These are phyloP conservation scores for Micromonas pusilla DNA, from an alignment of 139 green algal species.

Conservation along the genomic window DNA sequence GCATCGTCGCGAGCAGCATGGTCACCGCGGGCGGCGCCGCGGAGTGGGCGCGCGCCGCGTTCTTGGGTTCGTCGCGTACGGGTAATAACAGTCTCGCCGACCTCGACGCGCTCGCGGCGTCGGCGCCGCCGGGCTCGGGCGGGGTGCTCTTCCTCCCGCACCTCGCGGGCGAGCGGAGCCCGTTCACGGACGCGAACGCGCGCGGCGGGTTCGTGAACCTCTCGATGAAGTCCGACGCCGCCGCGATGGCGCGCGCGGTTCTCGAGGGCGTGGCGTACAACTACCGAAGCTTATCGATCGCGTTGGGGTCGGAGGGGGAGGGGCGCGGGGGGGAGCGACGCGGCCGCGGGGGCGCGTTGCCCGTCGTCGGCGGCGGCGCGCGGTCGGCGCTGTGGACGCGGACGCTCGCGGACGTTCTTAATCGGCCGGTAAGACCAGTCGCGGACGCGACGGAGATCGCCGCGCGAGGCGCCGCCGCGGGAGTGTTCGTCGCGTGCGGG, in stretches of 20 bases:
- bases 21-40: background rate
- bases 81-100: background rate
- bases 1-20: background rate
- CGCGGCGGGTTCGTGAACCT: background rate
- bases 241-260: background rate
- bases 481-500: background rate
- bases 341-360: no score
- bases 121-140: background rate
- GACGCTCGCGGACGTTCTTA: background rate
- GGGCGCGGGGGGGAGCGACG: background rate
- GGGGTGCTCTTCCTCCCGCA: conserved; percentile 3
- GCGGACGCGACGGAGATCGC: background rate
- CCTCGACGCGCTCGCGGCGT: background rate
- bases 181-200: background rate
- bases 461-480: no score
- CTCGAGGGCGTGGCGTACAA: conserved; percentile 10
- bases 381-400: background rate
- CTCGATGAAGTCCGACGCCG: no score
- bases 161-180: background rate
- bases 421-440: background rate
- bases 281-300: background rate
- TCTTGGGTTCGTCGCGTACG: background rate
- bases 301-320: background rate
- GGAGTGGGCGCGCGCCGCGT: background rate
- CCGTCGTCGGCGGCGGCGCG: background rate